Evolutionary conservation across 1,139 yeast genomes (phyloP).

Genomic region (Scheffersomyces segobiensis): DNA sequence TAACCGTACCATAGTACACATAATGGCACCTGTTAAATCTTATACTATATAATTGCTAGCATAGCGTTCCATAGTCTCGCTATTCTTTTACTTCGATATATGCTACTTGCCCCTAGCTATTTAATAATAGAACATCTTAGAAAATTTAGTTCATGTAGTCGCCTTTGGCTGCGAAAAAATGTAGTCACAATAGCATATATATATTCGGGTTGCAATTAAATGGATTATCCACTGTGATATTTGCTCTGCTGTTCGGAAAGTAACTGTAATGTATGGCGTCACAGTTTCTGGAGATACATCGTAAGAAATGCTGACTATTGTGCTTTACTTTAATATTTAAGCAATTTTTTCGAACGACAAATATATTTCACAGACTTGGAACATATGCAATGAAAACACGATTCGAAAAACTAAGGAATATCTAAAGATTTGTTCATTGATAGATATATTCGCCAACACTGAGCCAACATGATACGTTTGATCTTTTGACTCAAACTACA

Average conservation of each 20-base stretch:
- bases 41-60: neutral
- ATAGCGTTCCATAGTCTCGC: neutral
- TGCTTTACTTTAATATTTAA: no score
- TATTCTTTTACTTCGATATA: neutral
- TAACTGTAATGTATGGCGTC: neutral
- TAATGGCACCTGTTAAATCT: neutral
- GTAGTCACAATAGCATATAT: neutral
- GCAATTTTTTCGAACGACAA: no score
- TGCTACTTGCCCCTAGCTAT: conserved; percentile 1
- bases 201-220: neutral
- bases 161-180: neutral
- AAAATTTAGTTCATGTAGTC: neutral
- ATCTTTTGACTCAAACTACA: neutral
- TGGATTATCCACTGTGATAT: neutral
- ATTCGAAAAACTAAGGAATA: no score
- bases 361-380: no score
- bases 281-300: neutral
- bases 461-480: neutral
- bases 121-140: neutral
- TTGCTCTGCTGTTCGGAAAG: neutral
- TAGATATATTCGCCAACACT: neutral
- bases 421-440: no score
- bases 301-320: neutral
- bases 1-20: neutral
- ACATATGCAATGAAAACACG: no score